Evolutionary conservation across 169 alveolate genomes (phyloP).

Genomic region (Perkinsus marinus): DNA sequence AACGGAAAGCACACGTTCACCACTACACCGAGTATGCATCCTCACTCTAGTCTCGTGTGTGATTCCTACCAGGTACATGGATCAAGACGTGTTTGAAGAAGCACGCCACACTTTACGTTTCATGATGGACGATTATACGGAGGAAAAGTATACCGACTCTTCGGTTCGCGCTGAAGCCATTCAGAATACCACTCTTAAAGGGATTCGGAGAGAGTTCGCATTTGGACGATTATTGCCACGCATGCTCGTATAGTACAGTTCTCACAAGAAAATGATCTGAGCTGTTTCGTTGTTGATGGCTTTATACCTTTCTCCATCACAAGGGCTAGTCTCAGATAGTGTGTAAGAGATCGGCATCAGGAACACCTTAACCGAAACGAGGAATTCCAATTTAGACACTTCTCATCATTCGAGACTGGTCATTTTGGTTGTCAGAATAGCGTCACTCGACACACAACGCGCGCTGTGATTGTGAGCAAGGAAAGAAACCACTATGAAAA

Average conservation of each 20-base stretch:
- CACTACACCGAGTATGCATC: conserved; percentile 59
- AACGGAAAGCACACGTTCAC: conserved; percentile 68
- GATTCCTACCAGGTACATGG: conserved; percentile 39
- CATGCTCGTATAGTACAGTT: background rate
- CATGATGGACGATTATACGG: conserved; percentile 40
- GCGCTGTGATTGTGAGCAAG: background rate
- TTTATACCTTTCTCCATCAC: no score
- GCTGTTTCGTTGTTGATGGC: background rate
- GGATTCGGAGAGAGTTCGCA: background rate
- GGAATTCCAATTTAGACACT: background rate
- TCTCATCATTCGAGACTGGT: background rate
- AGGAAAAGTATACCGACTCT: background rate
- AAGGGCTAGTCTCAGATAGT: background rate
- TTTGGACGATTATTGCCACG: background rate
- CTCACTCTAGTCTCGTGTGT: conserved; percentile 7
- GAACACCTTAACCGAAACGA: background rate
- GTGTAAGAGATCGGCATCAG: background rate
- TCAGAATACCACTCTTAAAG: background rate
- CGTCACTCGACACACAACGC: background rate
- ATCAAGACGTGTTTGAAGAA: conserved; percentile 44
- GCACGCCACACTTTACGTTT: conserved; percentile 39
- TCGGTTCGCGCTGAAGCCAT: background rate
- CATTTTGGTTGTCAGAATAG: no score
- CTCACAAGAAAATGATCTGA: background rate
- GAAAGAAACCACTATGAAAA: background rate